Percentiles rank a stretch among this genome's conserved stretches.
phyloP scores from a whole-genome alignment of 208 protist species.

The Crithidia sp. region DNA sequence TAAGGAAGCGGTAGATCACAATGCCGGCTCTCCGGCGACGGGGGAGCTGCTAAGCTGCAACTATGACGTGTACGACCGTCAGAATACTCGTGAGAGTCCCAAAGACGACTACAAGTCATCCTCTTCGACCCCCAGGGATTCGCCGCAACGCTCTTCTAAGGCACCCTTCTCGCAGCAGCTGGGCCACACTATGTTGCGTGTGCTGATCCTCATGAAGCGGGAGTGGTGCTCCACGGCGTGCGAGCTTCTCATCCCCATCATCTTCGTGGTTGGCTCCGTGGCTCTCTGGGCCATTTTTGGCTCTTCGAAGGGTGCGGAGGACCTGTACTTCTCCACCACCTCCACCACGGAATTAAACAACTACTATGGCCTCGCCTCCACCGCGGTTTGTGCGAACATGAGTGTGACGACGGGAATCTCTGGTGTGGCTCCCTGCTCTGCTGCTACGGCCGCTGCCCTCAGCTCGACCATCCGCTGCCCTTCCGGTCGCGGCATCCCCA shows the following conservation, averaged over 20 bases:
- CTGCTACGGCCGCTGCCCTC: background rate
- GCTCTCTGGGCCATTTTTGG: conserved; percentile 50
- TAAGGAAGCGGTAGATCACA: too few relatives aligned
- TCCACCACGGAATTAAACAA: background rate
- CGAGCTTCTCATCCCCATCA: conserved; percentile 65
- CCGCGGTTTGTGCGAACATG: conserved; percentile 10
- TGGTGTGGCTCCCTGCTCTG: conserved; percentile 15
- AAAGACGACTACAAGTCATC: too few relatives aligned
- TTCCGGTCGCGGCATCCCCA: conserved; percentile 33
- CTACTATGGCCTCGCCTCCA: background rate
- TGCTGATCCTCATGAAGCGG: conserved; percentile 52
- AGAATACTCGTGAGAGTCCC: too few relatives aligned
- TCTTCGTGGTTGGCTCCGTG: conserved; percentile 62
- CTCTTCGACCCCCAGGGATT: too few relatives aligned
- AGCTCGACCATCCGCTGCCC: conserved; percentile 24
- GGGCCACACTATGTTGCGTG: conserved; percentile 50
- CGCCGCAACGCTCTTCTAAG: too few relatives aligned
- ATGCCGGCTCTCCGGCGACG: too few relatives aligned
- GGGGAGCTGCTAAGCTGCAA: too few relatives aligned
- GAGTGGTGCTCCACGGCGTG: conserved; percentile 45
- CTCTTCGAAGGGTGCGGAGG: background rate
- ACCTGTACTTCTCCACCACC: conserved; percentile 22
- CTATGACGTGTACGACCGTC: too few relatives aligned
- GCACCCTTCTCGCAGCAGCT: conserved; percentile 49
- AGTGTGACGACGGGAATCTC: conserved; percentile 14